Evolutionary conservation across 768 basidiomycete genomes (phyloP).

Genomic region (Mycena indigotica): DNA sequence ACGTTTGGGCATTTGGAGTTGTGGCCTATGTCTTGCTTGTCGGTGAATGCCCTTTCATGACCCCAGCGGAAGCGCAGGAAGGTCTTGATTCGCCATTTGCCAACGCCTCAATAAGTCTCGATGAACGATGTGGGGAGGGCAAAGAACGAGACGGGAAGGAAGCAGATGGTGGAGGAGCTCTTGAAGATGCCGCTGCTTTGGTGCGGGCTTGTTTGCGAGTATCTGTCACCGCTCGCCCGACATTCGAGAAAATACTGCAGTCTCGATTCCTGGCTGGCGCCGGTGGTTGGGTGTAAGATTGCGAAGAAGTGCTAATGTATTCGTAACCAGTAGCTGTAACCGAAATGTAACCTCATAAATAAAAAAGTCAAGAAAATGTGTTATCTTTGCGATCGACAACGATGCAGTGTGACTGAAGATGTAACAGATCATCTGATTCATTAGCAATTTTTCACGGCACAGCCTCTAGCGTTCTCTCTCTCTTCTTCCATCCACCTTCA

Average conservation of each 20-base stretch:
- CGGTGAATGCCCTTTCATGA: conserved; percentile 91
- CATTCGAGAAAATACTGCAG: conserved; percentile 79
- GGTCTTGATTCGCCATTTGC: conserved; percentile 78
- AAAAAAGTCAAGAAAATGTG: too few relatives aligned
- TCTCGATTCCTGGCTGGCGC: conserved; percentile 79
- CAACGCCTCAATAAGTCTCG: conserved; percentile 72
- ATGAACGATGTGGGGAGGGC: conserved; percentile 78
- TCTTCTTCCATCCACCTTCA: conserved; percentile 28
- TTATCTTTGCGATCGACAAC: background rate
- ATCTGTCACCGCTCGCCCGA: conserved; percentile 76
- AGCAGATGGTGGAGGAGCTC: conserved; percentile 76
- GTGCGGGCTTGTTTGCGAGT: conserved; percentile 84
- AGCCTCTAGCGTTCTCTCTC: conserved; percentile 27
- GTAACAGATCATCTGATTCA: too few relatives aligned
- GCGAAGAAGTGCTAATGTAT: conserved; percentile 5
- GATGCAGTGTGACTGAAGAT: background rate
- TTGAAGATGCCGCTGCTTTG: conserved; percentile 83
- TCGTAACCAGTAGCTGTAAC: too few relatives aligned
- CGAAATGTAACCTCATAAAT: too few relatives aligned
- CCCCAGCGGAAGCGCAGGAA: conserved; percentile 87
- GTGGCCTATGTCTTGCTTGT: conserved; percentile 93
- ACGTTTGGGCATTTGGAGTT: conserved; percentile 98
- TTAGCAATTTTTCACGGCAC: background rate
- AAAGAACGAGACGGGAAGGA: conserved; percentile 77
- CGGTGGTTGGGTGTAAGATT: conserved; percentile 66